Evolutionary conservation across 352 stramenopile genomes (phyloP), one percentile per base, ranked within the genome.

Genomic region (Pythium biforme): DNA sequence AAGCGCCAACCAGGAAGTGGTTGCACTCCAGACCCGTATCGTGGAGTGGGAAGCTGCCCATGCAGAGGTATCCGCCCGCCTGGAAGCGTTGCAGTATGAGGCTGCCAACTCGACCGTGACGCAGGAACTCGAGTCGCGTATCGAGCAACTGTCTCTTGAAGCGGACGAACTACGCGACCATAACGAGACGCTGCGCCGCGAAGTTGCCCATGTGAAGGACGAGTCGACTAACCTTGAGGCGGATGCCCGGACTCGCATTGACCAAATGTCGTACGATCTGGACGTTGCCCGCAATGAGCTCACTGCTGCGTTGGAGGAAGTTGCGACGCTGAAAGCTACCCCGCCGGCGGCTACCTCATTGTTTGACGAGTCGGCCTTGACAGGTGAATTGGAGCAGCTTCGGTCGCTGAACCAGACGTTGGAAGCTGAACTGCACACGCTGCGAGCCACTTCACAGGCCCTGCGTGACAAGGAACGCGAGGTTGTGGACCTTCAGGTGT

Each of bases 401-500:
- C 55, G 51, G 41, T 27, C 56, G 1, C 17, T 39, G 3, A 64
- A 61, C 34, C 29, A 63, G 43, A 23, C 34, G 8, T 39, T 62
- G 23, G 51, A 66, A 25, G 23, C 41, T 3, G 57, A 66, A 34
- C 17, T 71, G 5, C 26, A 63, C n/a, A 40, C 55, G 3, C 50
- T 69, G 22, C 62, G 49, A 15, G 23, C 12, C 3, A 22, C 41
- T 1, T 33, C 55, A n/a, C 40, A 70, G 25, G 10, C 41, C 1
- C 9, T 70, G 37, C 57, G 51, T 37, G 55, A 43, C n/a, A 70
- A 70, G 51, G 55, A 70, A 20, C 63, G 41, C 0, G 50, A 65
- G 34, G 34, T 70, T 19, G 15, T 27, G 29, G 62, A 64, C 23
- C 31, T 69, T 9, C 48, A 64, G 37, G 26, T 49, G 0, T 40